A percentile compares a stretch with the other conserved stretches of the same genome.
These are phyloP conservation scores for Myxozyma vanderwaltii DNA, from an alignment of 805 yeast genomes.

Conservation along the genomic window DNA sequence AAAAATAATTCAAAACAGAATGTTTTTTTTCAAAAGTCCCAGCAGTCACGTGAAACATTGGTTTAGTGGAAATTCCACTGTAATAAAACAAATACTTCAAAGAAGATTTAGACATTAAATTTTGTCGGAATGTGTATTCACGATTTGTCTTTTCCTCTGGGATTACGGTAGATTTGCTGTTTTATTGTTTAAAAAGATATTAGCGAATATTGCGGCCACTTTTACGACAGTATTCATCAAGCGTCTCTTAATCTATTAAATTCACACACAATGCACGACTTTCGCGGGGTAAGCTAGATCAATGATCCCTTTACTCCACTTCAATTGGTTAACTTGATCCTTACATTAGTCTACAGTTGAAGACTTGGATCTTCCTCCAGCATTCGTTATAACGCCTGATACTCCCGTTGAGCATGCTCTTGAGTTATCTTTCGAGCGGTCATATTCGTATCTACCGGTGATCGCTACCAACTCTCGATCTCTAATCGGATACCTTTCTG, in stretches of 20 bases:
- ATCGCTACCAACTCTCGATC: slow-evolving; percentile 51
- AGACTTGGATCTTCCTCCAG: slow-evolving; percentile 61
- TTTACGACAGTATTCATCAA: too few species aligned
- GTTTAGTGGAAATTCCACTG: too few species aligned
- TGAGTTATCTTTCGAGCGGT: slow-evolving; percentile 58
- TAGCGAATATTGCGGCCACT: too few species aligned
- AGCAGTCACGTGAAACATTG: slow-evolving; percentile 9
- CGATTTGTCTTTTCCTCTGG: too few species aligned
- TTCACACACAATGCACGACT: slow-evolving; percentile 13
- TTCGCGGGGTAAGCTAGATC: slow-evolving; percentile 18
- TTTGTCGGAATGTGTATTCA: too few species aligned
- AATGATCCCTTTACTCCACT: background rate
- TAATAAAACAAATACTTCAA: too few species aligned
- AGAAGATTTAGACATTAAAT: too few species aligned
- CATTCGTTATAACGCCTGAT: slow-evolving; percentile 54
- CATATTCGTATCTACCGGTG: slow-evolving; percentile 58
- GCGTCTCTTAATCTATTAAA: background rate
- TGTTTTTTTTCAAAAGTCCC: too few species aligned
- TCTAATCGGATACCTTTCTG: slow-evolving; percentile 54
- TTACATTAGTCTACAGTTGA: slow-evolving; percentile 56
- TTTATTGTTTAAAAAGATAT: too few species aligned
- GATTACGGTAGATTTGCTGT: too few species aligned
- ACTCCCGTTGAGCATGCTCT: slow-evolving; percentile 53
- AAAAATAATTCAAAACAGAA: too few species aligned
- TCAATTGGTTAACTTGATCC: too few species aligned